Conservation (phyloP, 2,329 filamentous ascomycete genomes). For the Ceratocystis colombiana region DNA sequence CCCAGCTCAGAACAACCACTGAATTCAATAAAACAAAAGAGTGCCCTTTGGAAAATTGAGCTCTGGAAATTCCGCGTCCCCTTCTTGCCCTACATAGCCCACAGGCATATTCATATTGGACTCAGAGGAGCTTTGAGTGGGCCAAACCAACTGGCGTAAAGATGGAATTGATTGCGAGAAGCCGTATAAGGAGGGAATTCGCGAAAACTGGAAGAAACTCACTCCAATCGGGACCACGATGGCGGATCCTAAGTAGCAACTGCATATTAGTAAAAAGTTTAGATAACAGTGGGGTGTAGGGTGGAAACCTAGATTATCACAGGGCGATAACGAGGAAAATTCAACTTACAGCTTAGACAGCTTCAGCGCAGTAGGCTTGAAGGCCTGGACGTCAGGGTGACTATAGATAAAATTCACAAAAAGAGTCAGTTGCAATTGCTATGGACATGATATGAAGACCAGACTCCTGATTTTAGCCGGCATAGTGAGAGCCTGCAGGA, state of each 20-base stretch:
- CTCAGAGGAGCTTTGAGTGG: no score
- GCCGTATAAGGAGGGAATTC: neutral
- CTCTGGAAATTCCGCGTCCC: no score
- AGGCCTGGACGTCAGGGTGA: slow-evolving; percentile 90
- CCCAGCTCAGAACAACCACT: neutral
- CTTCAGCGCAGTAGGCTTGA: slow-evolving; percentile 88
- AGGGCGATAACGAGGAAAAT: slow-evolving; percentile 7
- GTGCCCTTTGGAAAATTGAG: neutral
- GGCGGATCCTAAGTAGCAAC: slow-evolving; percentile 58
- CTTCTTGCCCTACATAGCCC: no score
- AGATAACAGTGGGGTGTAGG: slow-evolving; percentile 4
- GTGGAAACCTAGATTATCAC: neutral
- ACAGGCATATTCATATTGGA: no score
- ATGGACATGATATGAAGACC: slow-evolving; percentile 2
- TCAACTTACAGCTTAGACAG: slow-evolving; percentile 80
- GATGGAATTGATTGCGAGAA: neutral
- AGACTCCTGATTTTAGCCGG: neutral
- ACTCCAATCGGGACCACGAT: slow-evolving; percentile 98
- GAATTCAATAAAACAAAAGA: neutral
- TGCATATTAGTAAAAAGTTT: slow-evolving; percentile 22
- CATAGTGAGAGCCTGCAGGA: neutral
- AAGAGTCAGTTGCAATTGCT: neutral
- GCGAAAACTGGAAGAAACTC: slow-evolving; percentile 38
- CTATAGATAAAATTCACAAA: slow-evolving; percentile 33
- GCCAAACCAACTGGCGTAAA: neutral